Evolutionary conservation across 306 rosid genomes (phyloP).

Genomic region (Vigna mungo): DNA sequence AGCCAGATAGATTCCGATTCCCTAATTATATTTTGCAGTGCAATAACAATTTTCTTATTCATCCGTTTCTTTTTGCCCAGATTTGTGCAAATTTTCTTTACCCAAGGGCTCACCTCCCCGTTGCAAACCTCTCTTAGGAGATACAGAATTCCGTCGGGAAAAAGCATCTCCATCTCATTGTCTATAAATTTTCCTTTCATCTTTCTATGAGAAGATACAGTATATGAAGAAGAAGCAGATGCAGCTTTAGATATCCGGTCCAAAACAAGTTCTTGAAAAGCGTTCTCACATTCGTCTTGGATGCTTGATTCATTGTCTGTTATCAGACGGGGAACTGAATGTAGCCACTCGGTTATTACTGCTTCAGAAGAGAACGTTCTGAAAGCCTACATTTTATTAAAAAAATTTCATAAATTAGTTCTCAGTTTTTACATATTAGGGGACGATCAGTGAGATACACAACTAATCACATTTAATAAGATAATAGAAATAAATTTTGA

Average conservation of each 20-base stretch:
- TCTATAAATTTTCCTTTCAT: constrained; percentile 48
- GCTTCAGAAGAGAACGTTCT: constrained; percentile 70
- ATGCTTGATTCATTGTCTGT: constrained; percentile 87
- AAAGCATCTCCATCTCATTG: constrained; percentile 54
- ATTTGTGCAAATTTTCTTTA: constrained; percentile 84
- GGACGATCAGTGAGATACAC: neutral
- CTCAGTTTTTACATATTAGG: neutral
- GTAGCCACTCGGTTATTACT: constrained; percentile 87
- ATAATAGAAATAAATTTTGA: constrained; percentile 13
- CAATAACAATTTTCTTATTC: constrained; percentile 59
- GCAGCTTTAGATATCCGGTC: constrained; percentile 71
- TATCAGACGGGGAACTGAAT: constrained; percentile 83
- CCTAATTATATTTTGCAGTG: constrained; percentile 78
- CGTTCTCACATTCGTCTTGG: constrained; percentile 93
- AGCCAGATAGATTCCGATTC: constrained; percentile 86
- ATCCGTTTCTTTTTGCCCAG: constrained; percentile 81
- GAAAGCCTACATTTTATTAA: constrained; percentile 65
- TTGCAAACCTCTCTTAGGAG: constrained; percentile 74
- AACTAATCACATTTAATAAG: neutral
- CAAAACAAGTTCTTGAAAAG: constrained; percentile 84
- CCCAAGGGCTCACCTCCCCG: constrained; percentile 90
- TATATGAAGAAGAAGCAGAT: constrained; percentile 43
- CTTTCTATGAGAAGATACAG: constrained; percentile 24
- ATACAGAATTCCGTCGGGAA: constrained; percentile 63
- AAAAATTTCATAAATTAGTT: constrained; percentile 33